Conservation (phyloP, 163 green algal species). For the Chloromonas sp. region DNA sequence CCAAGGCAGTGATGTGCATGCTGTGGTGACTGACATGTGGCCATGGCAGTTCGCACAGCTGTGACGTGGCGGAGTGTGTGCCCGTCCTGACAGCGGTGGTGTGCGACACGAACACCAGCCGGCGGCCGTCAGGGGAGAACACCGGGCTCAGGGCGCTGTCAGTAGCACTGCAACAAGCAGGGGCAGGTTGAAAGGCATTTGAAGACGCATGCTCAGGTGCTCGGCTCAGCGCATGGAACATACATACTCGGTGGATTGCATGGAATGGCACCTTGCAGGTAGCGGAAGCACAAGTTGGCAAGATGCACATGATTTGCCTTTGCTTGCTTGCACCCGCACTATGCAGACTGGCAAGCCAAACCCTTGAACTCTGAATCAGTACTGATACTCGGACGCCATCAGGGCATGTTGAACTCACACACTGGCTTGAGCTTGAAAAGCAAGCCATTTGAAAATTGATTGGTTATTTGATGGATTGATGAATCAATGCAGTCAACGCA, state of each 20-base stretch:
- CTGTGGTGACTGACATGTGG: conserved; percentile 9
- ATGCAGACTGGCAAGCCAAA: no score
- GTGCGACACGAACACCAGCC: conserved; percentile 67
- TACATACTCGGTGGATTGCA: neutral
- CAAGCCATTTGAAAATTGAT: no score
- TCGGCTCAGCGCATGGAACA: neutral
- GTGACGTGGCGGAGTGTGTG: conserved; percentile 61
- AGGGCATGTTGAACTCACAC: no score
- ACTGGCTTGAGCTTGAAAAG: no score
- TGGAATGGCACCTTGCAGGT: neutral
- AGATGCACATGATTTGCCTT: no score
- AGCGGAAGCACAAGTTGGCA: no score
- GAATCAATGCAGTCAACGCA: no score
- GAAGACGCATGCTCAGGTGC: neutral
- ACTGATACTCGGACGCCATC: no score
- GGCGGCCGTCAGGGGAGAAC: conserved; percentile 58
- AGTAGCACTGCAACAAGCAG: neutral
- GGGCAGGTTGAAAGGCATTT: neutral
- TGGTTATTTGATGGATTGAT: no score
- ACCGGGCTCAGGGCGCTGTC: conserved; percentile 59
- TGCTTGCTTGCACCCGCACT: no score
- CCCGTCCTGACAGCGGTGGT: conserved; percentile 54
- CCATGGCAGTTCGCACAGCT: conserved; percentile 47
- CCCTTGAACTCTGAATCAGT: no score
- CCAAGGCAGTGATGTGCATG: no score